Evolutionary conservation across 75 land plant species (phyloP).

Genomic region (Cupressus sempervirens): DNA sequence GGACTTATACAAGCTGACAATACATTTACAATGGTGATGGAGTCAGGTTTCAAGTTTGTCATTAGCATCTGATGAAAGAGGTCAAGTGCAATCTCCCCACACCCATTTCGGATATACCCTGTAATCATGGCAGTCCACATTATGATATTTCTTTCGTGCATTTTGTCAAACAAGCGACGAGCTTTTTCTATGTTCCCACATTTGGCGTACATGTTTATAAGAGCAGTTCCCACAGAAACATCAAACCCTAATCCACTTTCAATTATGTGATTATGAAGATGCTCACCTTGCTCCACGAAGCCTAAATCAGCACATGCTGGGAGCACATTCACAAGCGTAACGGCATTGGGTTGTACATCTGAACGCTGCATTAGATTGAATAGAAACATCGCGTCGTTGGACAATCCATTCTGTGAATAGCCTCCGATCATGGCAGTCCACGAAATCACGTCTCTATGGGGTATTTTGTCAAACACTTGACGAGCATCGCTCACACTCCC

Average conservation of each 20-base stretch:
- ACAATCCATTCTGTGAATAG: conserved; percentile 30
- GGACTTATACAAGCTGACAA: conserved; percentile 13
- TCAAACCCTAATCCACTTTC: conserved; percentile 7
- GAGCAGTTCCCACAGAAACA: conserved; percentile 15
- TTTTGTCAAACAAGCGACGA: conserved; percentile 13
- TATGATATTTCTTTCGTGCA: conserved; percentile 6
- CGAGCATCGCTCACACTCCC: conserved; percentile 41
- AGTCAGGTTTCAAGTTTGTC: conserved; percentile 8
- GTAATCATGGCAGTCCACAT: conserved; percentile 17
- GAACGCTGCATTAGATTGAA: conserved; percentile 40
- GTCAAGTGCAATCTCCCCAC: not conserved
- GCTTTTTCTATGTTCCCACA: conserved; percentile 19
- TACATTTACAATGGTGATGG: not conserved
- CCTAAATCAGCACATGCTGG: conserved; percentile 57
- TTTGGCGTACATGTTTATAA: conserved; percentile 16
- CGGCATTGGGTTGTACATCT: conserved; percentile 27
- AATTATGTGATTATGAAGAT: not conserved
- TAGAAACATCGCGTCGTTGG: conserved; percentile 11
- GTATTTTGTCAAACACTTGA: conserved; percentile 42
- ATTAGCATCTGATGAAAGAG: conserved; percentile 17
- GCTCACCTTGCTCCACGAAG: conserved; percentile 36
- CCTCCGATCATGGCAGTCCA: conserved; percentile 72
- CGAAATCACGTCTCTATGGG: conserved; percentile 49
- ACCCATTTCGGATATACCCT: conserved; percentile 9
- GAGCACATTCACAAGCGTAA: conserved; percentile 56